These are phyloP conservation scores for Chamaecrista fasciculata DNA, from an alignment of 306 rosid genomes.

Conservation along the genomic window DNA sequence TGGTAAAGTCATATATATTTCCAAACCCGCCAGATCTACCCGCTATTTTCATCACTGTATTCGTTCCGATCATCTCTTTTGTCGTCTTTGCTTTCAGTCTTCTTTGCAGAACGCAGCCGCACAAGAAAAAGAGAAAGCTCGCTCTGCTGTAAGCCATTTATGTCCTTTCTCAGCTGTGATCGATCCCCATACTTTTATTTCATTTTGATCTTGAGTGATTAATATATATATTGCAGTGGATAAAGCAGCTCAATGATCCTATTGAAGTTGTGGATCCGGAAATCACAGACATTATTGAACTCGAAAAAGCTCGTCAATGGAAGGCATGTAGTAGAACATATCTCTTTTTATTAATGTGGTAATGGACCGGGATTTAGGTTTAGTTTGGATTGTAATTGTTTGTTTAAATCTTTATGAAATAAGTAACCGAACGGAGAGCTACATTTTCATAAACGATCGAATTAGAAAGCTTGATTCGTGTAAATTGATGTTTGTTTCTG, in stretches of 20 bases:
- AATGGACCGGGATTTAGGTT: slow-evolving; percentile 7
- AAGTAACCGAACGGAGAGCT: neutral
- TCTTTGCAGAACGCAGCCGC: slow-evolving; percentile 48
- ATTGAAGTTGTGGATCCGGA: slow-evolving; percentile 78
- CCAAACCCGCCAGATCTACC: neutral
- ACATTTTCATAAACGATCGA: neutral
- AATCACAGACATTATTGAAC: slow-evolving; percentile 76
- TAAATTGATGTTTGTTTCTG: neutral
- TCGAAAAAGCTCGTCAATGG: slow-evolving; percentile 93
- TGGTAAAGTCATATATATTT: slow-evolving; percentile 33
- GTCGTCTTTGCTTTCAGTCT: slow-evolving; percentile 47
- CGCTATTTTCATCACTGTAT: neutral
- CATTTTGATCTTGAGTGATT: slow-evolving; percentile 9
- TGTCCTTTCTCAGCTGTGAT: neutral
- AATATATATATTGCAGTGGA: slow-evolving; percentile 54
- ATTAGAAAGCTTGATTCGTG: neutral
- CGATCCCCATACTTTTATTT: neutral
- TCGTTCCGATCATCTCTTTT: neutral
- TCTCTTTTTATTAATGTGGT: neutral
- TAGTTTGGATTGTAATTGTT: neutral
- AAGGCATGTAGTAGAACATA: slow-evolving; percentile 47
- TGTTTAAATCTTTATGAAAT: neutral
- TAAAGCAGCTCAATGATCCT: slow-evolving; percentile 78
- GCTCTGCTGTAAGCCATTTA: slow-evolving; percentile 48
- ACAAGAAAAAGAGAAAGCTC: slow-evolving; percentile 49